These are phyloP conservation scores for Ilex paraguariensis DNA, from an alignment of 305 asterid species.

Conservation along the genomic window DNA sequence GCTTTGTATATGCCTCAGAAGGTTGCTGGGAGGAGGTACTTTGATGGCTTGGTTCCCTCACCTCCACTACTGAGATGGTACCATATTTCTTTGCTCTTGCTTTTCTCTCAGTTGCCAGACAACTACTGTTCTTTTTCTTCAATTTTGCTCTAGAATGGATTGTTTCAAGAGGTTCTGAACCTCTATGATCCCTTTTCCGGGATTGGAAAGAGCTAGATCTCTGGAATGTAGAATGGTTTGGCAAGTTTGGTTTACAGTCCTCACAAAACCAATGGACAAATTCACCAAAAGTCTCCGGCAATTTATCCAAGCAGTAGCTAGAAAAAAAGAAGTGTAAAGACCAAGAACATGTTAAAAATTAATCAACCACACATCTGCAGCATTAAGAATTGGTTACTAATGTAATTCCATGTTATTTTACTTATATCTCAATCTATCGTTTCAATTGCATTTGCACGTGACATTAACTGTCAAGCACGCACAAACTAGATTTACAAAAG, in stretches of 20 bases:
- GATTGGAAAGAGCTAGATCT: constrained; percentile 6
- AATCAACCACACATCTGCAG: too few relatives aligned
- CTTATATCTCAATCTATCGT: too few relatives aligned
- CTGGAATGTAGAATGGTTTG: constrained; percentile 5
- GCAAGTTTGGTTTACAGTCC: constrained; percentile 31
- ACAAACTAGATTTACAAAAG: too few relatives aligned
- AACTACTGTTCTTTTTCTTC: constrained; percentile 1
- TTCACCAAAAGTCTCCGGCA: constrained; percentile 56
- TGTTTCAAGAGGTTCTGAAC: constrained; percentile 5
- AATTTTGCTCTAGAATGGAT: neutral
- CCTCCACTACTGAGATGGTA: neutral
- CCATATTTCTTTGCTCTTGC: neutral
- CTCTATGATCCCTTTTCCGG: constrained; percentile 7
- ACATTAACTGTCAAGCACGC: too few relatives aligned
- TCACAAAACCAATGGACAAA: constrained; percentile 70
- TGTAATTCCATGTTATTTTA: too few relatives aligned
- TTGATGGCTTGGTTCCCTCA: neutral
- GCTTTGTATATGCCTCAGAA: constrained; percentile 6
- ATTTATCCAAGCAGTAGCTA: constrained; percentile 67
- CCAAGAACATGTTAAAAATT: too few relatives aligned
- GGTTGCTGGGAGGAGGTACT: constrained; percentile 8
- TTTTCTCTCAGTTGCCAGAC: neutral
- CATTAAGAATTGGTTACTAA: too few relatives aligned
- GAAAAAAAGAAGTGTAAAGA: constrained; percentile 13
- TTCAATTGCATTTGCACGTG: too few relatives aligned